Evolutionary conservation across 257 asterid genomes (phyloP), one percentile per base, ranked within the genome.

Genomic region (Ballota nigra): DNA sequence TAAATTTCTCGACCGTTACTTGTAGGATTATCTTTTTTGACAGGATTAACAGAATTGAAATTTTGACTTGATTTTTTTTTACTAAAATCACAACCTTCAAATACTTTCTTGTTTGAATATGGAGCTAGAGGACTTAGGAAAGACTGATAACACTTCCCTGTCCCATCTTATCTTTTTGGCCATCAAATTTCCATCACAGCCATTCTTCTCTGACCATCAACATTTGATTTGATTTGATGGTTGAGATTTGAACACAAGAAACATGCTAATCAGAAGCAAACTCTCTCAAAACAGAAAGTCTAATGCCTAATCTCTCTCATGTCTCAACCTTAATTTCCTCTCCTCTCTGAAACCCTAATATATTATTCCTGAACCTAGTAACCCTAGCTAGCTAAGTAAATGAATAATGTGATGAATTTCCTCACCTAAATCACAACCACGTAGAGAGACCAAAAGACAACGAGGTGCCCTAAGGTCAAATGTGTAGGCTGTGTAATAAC

Each of bases 141-240:
- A 31, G 52, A 67, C 34, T 76, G 80, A 74, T 51, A 74, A 75
- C 74, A 78, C 86, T 75, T 78, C 45, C 75, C 79, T 76, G 90
- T 83, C 90, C 71, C 84, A 85, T 83, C 87, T 68, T 19, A 65
- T 79, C 64, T 59, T 67, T 63, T 73, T 65, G 71, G 29, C 60
- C 78, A 67, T 81, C 80, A 71, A 67, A 81, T 65, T 72, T 67
- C 82, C 81, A 75, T 72, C 80, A 70, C 66, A 77, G 63, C 71
- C 73, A 63, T 38, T 60, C 60, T 8, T 63, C n/a, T 62, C 70
- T 75, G 78, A 72, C 80, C 80, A 45, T 43, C 79, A 75, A 59
- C 5, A 22, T 1, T 71, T 70, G 73, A 74, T 69, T 69, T 85
- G 86, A 86, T 86, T 81, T 86, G 91, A 86, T 77, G 91, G 87